Conservation (phyloP, 441 rosid species). For the Oxalis stricta region DNA sequence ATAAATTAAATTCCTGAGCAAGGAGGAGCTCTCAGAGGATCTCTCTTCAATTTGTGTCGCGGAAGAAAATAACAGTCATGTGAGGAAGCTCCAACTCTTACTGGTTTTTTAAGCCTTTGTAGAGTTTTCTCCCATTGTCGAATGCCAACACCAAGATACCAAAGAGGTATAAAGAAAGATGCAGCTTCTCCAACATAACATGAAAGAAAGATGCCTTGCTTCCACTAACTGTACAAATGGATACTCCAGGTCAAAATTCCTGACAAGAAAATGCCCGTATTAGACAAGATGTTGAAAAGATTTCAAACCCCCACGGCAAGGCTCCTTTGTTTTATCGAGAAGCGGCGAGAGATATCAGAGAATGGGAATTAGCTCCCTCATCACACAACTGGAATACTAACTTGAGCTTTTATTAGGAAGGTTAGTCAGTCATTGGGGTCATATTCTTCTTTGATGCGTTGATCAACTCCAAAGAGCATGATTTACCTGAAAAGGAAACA, state of each 20-base stretch:
- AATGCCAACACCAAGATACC: constrained; percentile 40
- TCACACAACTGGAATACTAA: constrained; percentile 12
- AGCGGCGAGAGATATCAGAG: neutral
- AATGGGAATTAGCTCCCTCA: neutral
- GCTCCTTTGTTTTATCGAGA: neutral
- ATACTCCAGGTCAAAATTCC: constrained; percentile 25
- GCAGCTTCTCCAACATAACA: constrained; percentile 26
- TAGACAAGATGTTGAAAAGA: neutral
- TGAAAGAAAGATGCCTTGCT: constrained; percentile 4
- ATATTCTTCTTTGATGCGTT: constrained; percentile 44
- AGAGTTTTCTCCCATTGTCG: constrained; percentile 34
- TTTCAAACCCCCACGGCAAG: neutral
- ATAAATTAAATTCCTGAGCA: too few species aligned
- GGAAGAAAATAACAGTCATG: too few species aligned
- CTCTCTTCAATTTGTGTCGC: too few species aligned
- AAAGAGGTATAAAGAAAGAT: constrained; percentile 29
- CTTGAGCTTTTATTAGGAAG: constrained; percentile 38
- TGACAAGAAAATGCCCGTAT: constrained; percentile 11
- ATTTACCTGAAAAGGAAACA: constrained; percentile 55
- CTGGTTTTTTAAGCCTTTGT: constrained; percentile 35
- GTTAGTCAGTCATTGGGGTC: constrained; percentile 60
- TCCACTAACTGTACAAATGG: constrained; percentile 15
- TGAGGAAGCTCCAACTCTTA: constrained; percentile 36
- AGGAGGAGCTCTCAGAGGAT: too few species aligned
- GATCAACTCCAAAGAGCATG: constrained; percentile 66